Evolutionary conservation across 225 moss, liverwort and hornwort species (phyloP), one percentile per base, ranked within the genome.

Genomic region (Takakia lepidozioides): DNA sequence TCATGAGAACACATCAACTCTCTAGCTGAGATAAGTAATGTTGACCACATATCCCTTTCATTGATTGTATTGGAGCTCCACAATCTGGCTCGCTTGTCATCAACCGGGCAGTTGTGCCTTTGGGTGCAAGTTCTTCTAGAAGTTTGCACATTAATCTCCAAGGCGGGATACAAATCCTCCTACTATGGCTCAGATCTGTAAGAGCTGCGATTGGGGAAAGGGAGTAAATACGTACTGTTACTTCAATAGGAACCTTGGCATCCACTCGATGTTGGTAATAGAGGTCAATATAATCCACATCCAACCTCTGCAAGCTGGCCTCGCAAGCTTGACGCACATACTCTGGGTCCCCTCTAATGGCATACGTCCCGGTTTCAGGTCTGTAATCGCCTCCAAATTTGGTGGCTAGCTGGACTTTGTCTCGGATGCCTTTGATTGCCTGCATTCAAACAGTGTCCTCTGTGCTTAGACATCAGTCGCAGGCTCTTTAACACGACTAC

Each of bases 241-340:
- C 41, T 22, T 68, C 67, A 19, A 68, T 68, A 5, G 67, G 67
- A 20, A 61, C 35, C 3, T 15, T 55, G n/a, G 41, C 5, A 25
- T 68, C 67, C 15, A 55, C 20, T n/a, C 67, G 54, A 43, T 68
- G 67, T 19, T 61, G 54, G 55, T 61, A 68, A 32, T 68, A 68
- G 1, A 68, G 48, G 52, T 68, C 67, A 37, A 68, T 68, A 22
- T 56, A 68, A 7, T 64, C 64, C 10, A 50, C 40, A 25, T 47
- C 64, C 26, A 64, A 42, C 23, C 64, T 48, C n/a, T 38, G 41
- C 46, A 68, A 43, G 48, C 67, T 68, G 19, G 2, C 61, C 27
- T 61, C 67, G 25, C 46, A 45, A 10, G 27, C 48, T 11, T 28
- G 0, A 16, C 57, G 64, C 10, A 65, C 47, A 27, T 57, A 51